Evolutionary conservation across 169 alveolate genomes (phyloP), one percentile per base, ranked within the genome.

Genomic region (Eimeria acervulina): DNA sequence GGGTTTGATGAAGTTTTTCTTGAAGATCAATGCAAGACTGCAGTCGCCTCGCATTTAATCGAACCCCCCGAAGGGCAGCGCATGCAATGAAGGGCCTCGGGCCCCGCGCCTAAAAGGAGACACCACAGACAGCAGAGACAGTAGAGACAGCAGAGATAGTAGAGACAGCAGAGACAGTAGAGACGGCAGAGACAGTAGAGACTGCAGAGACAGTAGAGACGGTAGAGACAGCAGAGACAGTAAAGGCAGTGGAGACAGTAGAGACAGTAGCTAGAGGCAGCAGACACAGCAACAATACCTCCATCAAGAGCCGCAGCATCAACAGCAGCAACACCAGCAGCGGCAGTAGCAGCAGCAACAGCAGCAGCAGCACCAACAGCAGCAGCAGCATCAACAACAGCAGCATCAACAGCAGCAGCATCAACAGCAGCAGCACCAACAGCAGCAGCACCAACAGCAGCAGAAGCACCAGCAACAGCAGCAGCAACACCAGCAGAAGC

Each of bases 1-100:
- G 98, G 97, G 99, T 99, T 95, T 99, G 99, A 96, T 99, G 99
- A 63, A 99, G 98, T 96, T 99, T 99, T 95, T 99, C 99, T 96
- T 99, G 99, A 78, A 99, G 97, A 93, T 99, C 99, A 88, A 99
- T 99, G 97, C 99, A 99, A 63, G 99, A 98, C 95, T 98, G 98
- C 90, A 99, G 98, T 8, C 98, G 93, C 95, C 97, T 98, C 70
- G 97, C 97, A 51, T 98, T 98, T 90, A 99, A 98, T 52, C 96
- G 97, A 38, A 99, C 98, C 93, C 98, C 98, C 92, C 99, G 97
- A 93, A 99, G 97, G 47, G 99, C 97, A 47, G 99, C 99, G 72
- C 99, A 98, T 47, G 99, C 99, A 51, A 99, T 63, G 31, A 63
- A 63, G 76, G 76, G 76, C 23, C 76, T 19, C 13, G 76, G 76